These are phyloP conservation scores for Nannizzia gypsea DNA, from an alignment of 2,329 filamentous ascomycete species.

Conservation along the genomic window DNA sequence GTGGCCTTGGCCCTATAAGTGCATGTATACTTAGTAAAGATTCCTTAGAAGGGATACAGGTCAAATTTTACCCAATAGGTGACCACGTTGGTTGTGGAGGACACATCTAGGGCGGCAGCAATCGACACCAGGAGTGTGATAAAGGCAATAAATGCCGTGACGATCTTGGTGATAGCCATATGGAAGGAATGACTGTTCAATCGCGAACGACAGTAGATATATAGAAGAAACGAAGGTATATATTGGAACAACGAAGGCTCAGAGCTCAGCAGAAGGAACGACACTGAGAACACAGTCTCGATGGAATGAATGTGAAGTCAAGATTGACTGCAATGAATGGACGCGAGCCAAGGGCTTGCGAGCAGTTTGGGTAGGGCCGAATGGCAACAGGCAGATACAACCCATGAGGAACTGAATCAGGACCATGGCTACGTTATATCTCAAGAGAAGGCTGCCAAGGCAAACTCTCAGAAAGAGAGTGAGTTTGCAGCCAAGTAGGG, in stretches of 20 bases:
- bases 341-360: conserved; percentile 39
- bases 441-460: not conserved
- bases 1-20: conserved; percentile 39
- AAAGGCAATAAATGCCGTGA: conserved; percentile 26
- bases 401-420: not conserved
- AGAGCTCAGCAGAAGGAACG: conserved; percentile 28
- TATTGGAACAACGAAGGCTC: conserved; percentile 13
- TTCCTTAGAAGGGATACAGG: not conserved
- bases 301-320: not conserved
- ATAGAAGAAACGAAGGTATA: not conserved
- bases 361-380: not conserved
- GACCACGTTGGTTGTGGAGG: conserved; percentile 38
- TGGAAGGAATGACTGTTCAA: conserved; percentile 20
- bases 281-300: not conserved
- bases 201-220: conserved; percentile 21
- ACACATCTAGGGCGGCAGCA: conserved; percentile 29
- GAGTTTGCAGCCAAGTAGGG: not conserved
- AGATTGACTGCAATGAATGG: conserved; percentile 38
- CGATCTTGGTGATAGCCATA: conserved; percentile 19
- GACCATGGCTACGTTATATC: not conserved
- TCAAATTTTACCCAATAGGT: conserved; percentile 40
- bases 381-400: not conserved
- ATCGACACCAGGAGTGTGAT: conserved; percentile 22
- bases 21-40: conserved; percentile 7
- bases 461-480: not conserved